Evolutionary conservation across 306 rosid genomes (phyloP), one percentile per base, ranked within the genome.

Genomic region (Lupinus albus): DNA sequence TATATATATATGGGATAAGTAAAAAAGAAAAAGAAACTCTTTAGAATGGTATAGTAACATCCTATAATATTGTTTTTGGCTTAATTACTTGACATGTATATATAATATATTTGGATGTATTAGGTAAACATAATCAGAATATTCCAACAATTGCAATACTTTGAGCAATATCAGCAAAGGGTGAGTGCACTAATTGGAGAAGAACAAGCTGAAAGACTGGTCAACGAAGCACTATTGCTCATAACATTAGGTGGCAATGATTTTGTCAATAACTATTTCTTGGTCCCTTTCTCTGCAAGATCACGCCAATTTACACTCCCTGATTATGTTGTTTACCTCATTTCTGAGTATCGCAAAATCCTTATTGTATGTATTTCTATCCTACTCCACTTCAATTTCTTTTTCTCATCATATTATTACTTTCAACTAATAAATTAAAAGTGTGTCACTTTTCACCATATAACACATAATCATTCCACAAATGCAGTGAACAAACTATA

Each of bases 171-270:
- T 72, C 95, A 88, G 32, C 48, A 68, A n/a, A 45, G 95, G 67
- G 84, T 91, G 70, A 81, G 81, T 58, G 84, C 80, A 16, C 79
- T 86, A 0, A 75, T 86, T 5, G 97, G 97, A 61, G 71, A 51
- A 45, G 91, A 80, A 8, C 56, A 72, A 13, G 5, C 93, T 0
- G 6, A 10, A 13, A 13, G 57, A 64, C 82, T 91, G 32, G 89
- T 91, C 4, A 88, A 84, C 25, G 46, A 71, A 25, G 91, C 91
- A 12, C 76, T 91, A 2, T 42, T 79, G 1, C 88, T 86, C 30
- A 86, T 91, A 10, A 84, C 97, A 0, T 81, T 91, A 8, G 97
- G 97, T 2, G 95, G 97, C 13, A 91, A 91, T 59, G 97, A 91
- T 70, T 91, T 91, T 76, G 97, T 88, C 1, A 91, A 88, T 89